Conservation (phyloP, 2,329 filamentous ascomycete species). For the Chaetomiaceae sp. region DNA sequence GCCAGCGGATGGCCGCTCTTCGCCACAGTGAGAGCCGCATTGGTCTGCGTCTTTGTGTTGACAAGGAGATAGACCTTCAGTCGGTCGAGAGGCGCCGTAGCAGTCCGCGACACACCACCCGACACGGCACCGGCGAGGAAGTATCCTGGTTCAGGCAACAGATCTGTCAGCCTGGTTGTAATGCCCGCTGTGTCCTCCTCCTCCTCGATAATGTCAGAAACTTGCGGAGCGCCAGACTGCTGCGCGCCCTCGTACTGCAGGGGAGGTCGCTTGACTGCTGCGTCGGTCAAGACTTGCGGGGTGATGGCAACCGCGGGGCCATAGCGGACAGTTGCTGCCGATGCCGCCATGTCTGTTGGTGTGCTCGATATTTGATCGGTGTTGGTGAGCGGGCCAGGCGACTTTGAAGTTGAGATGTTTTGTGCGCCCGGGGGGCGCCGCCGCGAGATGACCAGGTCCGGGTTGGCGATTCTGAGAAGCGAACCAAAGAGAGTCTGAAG, state of each 20-base stretch:
- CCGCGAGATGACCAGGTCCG: constrained; percentile 17
- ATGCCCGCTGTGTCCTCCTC: constrained; percentile 30
- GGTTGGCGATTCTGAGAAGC: constrained; percentile 60
- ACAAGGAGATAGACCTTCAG: constrained; percentile 97
- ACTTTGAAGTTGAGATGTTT: constrained; percentile 20
- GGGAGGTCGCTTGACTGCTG: constrained; percentile 14
- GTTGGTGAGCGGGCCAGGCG: background rate
- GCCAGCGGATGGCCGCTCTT: constrained; percentile 64
- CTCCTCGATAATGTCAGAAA: constrained; percentile 32
- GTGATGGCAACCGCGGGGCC: constrained; percentile 7
- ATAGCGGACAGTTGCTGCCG: constrained; percentile 13
- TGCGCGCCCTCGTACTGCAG: constrained; percentile 21
- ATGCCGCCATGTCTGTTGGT: constrained; percentile 13
- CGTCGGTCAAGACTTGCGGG: constrained; percentile 13
- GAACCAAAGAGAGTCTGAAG: constrained; percentile 71
- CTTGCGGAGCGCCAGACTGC: constrained; percentile 19
- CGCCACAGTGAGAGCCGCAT: constrained; percentile 58
- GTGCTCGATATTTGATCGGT: constrained; percentile 1
- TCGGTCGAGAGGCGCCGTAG: constrained; percentile 92
- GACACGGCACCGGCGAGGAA: constrained; percentile 93
- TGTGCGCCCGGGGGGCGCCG: constrained; percentile 30
- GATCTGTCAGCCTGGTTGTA: constrained; percentile 57
- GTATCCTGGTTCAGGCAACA: constrained; percentile 89
- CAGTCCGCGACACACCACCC: constrained; percentile 90
- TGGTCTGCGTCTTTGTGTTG: constrained; percentile 63